Conservation (phyloP, 176 grass and related monocot species). For the Triticum timopheevii region DNA sequence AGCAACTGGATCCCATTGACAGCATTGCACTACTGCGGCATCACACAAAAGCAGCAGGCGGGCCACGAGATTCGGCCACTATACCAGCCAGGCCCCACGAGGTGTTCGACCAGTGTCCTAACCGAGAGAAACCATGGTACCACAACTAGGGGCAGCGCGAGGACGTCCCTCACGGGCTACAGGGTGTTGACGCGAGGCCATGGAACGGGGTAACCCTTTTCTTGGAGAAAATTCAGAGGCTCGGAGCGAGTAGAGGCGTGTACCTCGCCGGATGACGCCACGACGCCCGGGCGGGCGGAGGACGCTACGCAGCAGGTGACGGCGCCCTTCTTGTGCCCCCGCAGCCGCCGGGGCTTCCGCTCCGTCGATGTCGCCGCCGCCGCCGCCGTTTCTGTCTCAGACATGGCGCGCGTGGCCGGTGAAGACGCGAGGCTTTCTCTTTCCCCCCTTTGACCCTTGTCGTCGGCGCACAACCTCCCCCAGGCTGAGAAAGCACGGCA, state of each 20-base stretch:
- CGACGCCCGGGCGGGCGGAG: constrained; percentile 54
- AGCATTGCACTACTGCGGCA: background rate
- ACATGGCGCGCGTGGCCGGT: constrained; percentile 26
- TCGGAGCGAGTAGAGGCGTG: background rate
- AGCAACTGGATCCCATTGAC: too few species aligned
- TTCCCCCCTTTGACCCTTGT: background rate
- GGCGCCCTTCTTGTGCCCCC: constrained; percentile 67
- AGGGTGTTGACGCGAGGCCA: background rate
- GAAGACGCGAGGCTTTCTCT: background rate
- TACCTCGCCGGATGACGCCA: constrained; percentile 85
- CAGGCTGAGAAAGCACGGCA: background rate
- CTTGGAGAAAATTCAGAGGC: background rate
- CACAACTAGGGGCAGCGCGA: background rate
- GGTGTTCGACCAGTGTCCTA: constrained; percentile 28
- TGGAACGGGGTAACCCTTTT: background rate
- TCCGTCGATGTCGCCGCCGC: background rate
- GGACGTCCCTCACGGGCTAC: background rate
- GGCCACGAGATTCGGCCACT: background rate
- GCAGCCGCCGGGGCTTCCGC: constrained; percentile 53
- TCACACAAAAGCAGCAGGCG: background rate
- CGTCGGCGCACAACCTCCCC: background rate
- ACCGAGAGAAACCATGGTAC: background rate
- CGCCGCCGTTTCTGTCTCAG: constrained; percentile 15
- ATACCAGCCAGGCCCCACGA: constrained; percentile 3
- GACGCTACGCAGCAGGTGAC: constrained; percentile 82